Base-by-base conservation (phyloP, 208 protist species). In the Leptomonas pyrrhocoris region DNA sequence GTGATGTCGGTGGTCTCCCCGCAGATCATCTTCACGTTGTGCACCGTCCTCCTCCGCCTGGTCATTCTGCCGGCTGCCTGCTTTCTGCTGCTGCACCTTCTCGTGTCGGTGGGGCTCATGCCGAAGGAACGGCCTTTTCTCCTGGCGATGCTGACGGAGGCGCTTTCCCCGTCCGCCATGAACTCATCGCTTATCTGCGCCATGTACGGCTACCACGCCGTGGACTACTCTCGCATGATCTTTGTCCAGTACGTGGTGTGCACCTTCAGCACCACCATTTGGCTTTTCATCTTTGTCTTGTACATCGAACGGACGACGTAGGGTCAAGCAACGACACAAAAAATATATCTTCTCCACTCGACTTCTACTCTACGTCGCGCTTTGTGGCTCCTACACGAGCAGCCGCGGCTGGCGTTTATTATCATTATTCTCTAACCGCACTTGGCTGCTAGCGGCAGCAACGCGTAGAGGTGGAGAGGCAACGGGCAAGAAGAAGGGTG, bases 161-260 rank as follows among this genome's bases (percentile, higher is more conserved):
- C 79, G 55, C 81, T 73, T 55, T 89, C 88, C 8, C 88, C 88
- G 19, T 74, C 88, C 2, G 83, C 85, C 2, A 81, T 91, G 7
- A 91, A 93, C 68, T 77, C 82, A 28, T 89, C 83, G 8, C 78
- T 89, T 21, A 80, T 92, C 51, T 90, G 83, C 77, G 74, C 81
- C 38, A 81, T 88, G 70, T 72, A 89, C 66, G 67, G 59, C 48
- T 92, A 89, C 54, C 81, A 89, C 59, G 68, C 78, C 15, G 53
- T 73, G 16, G 75, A 85, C 58, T 90, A 84, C 75, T 51, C 82
- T 4, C 79, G 77, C 42, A 79, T 92, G 72, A 81, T 94, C 19
- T 82, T 88, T 31, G 74, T 76, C 58, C 88, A 87, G 89, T 86
- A 92, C 80, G 42, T 79, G 19, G 66, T 65, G 9, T 79, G 74